Evolutionary conservation across 83 land plant species (phyloP).

Genomic region (Picea engelmannii): DNA sequence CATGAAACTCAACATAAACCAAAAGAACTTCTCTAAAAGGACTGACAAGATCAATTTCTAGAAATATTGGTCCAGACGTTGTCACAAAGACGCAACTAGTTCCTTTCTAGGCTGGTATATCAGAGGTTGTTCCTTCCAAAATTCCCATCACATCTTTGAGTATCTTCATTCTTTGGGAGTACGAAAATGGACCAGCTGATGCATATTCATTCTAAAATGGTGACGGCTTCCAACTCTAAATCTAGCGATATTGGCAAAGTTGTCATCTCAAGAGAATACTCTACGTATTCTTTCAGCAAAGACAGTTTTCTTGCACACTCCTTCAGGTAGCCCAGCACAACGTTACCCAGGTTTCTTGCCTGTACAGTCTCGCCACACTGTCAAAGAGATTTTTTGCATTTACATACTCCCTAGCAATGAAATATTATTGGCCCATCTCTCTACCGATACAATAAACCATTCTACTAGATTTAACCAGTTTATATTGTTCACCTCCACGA

Average conservation of each 20-base stretch:
- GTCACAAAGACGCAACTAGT: slow-evolving; percentile 27
- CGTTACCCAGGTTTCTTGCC: slow-evolving; percentile 82
- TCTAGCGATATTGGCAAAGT: slow-evolving; percentile 63
- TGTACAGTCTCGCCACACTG: too few relatives aligned
- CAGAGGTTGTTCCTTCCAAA: slow-evolving; percentile 40
- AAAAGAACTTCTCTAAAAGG: slow-evolving; percentile 83
- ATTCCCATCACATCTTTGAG: slow-evolving; percentile 68
- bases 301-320: slow-evolving; percentile 73
- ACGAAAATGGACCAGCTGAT: slow-evolving; percentile 69
- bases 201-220: slow-evolving; percentile 42
- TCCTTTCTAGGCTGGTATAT: slow-evolving; percentile 28
- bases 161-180: slow-evolving; percentile 47
- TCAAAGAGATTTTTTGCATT: too few relatives aligned
- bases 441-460: too few relatives aligned
- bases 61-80: slow-evolving; percentile 49
- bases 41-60: slow-evolving; percentile 90
- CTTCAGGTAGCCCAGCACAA: slow-evolving; percentile 82
- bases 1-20: slow-evolving; percentile 89
- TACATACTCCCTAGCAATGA: too few relatives aligned
- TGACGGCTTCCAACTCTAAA: slow-evolving; percentile 3
- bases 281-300: slow-evolving; percentile 66
- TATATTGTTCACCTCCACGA: too few relatives aligned
- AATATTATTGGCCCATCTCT: too few relatives aligned
- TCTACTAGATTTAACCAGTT: too few relatives aligned
- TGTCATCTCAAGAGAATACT: slow-evolving; percentile 93